These are phyloP conservation scores for Neonectria sp. DNA, from an alignment of 2,329 filamentous ascomycete species.

Conservation along the genomic window DNA sequence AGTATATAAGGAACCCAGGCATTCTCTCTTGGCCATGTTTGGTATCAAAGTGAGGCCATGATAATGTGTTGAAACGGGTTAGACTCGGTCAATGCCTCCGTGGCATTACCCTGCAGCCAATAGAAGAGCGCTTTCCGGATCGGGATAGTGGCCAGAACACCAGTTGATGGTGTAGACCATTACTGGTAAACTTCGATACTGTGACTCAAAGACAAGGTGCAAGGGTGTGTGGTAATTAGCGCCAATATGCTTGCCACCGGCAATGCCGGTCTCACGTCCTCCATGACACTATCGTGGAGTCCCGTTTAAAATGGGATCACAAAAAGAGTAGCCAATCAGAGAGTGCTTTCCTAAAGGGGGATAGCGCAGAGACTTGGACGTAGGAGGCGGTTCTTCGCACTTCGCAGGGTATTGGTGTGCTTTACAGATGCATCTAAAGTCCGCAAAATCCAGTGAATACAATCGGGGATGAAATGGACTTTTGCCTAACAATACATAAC, in stretches of 20 bases:
- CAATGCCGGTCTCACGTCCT: neutral
- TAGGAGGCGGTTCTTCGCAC: no score
- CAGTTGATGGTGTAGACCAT: neutral
- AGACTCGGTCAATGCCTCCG: neutral
- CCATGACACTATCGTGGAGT: neutral
- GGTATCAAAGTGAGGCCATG: neutral
- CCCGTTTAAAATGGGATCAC: neutral
- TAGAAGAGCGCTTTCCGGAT: conserved; percentile 8
- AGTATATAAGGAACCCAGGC: no score
- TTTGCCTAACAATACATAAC: no score
- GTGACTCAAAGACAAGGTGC: no score
- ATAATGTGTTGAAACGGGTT: neutral
- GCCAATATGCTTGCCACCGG: no score
- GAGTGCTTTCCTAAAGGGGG: conserved; percentile 13
- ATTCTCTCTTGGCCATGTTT: neutral
- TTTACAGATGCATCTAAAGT: no score
- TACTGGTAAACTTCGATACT: neutral
- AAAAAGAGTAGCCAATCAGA: conserved; percentile 7
- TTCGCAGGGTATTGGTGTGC: no score
- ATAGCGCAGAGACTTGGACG: neutral
- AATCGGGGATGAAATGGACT: no score
- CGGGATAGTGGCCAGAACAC: neutral
- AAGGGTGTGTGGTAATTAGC: neutral
- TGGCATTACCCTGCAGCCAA: neutral
- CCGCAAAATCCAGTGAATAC: no score